Evolutionary conservation across 176 grass and related monocot species (phyloP), one percentile per base, ranked within the genome.

Genomic region (Cymbopogon citratus): DNA sequence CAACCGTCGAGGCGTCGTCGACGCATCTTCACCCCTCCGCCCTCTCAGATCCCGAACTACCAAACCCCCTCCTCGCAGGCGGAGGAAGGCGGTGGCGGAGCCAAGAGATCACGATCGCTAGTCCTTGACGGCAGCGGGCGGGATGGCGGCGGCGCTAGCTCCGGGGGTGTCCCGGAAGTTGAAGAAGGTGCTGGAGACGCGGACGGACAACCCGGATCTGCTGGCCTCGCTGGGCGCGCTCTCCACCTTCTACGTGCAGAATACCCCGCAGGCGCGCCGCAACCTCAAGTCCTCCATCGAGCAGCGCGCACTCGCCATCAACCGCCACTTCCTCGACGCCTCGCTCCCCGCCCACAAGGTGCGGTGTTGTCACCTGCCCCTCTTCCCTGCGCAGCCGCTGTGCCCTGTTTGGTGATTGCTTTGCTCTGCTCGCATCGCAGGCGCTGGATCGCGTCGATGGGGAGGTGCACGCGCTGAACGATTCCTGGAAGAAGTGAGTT

Each of bases 141-240:
- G 23, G 24, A 80, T 85, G 85, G 83, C 75, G 84, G 88, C 80
- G 35, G 80, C 88, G 18, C 63, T 99, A 49, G 92, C 89, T 45
- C 93, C 93, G 29, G 96, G 96, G 25, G 77, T 99, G 28, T 92
- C 96, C 48, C 80, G 93, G 89, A 99, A 93, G 91, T 83, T 95
- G 83, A 99, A 93, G 93, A 99, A 99, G 92, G 92, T 99, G 74
- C 79, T 99, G 39, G 96, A 99, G 76, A 99, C 96, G 73, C 96
- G 93, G 72, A 99, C 89, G 12, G 93, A 99, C 54, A 95, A 72
- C 80, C 89, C 92, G 46, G 96, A 99, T 87, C 92, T 99, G 83
- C 85, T 95, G 31, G 91, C 93, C 46, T 95, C 93, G 21, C 91
- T 99, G 26, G 89, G 90, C 29, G 84, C 93, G 4, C 93, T 95